These are phyloP conservation scores for Aspergillus latus DNA, from an alignment of 2,329 filamentous ascomycete genomes.

Conservation along the genomic window DNA sequence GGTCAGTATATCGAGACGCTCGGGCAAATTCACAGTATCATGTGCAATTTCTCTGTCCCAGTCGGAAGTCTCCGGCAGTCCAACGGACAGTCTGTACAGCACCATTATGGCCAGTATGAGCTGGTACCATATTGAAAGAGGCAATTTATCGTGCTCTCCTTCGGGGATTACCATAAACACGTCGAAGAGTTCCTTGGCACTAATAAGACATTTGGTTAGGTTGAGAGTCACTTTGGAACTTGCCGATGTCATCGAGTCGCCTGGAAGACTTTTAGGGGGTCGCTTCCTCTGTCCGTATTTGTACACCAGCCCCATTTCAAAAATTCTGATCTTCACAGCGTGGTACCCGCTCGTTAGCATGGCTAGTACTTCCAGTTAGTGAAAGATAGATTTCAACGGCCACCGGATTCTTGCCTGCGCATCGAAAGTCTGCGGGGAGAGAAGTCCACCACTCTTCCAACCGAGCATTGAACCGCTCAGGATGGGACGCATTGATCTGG, in stretches of 20 bases:
- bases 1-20: neutral
- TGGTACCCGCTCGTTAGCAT: neutral
- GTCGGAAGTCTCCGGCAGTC: neutral
- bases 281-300: neutral
- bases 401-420: neutral
- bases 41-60: neutral
- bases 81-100: conserved; percentile 1
- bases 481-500: neutral
- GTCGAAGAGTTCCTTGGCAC: neutral
- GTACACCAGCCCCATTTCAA: conserved; percentile 4
- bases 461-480: neutral
- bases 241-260: neutral
- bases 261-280: neutral
- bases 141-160: neutral
- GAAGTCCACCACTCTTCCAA: conserved; percentile 2
- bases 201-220: neutral
- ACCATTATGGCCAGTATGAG: neutral
- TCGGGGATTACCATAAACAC: neutral
- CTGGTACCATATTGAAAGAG: conserved; percentile 5
- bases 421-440: neutral
- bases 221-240: neutral
- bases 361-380: neutral
- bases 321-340: neutral
- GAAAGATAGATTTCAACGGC: neutral
- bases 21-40: neutral